Evolutionary conservation across 495 filamentous ascomycete species (phyloP), one percentile per base, ranked within the genome.

Genomic region (Talaromyces liani): DNA sequence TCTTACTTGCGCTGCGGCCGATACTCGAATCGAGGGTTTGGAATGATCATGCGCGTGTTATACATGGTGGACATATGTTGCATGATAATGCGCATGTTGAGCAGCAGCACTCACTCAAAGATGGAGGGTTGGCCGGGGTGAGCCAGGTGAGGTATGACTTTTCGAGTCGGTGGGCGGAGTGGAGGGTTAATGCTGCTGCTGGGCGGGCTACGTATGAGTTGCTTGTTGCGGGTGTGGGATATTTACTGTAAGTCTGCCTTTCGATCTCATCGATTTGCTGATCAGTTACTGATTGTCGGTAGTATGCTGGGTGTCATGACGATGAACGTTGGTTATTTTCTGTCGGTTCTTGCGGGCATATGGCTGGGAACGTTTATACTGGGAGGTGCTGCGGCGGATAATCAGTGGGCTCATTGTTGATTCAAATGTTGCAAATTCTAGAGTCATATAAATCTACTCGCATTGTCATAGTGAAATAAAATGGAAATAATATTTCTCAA

Each of bases 61-160:
- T 20, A 20, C 45, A 51, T 25, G 18, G 25, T 20, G 25, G 34
- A 2, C 39, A 49, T 10, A 3, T 39, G 7, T 16, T 61, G 16
- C 53, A 54, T 12, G 61, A 61, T 7, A 54, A 63, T 6, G 60
- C 56, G 1, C 36, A 6, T 2, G 18, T 54, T 10, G 29, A 53
- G 10, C 39, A 47, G 4, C 67, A 69, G 49, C 36, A 36, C 9
- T 36, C 41, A 7, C 27, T 65, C 2, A 65, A 65, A 2, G 65
- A 64, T 1, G 10, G 61, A 2, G 51, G 20, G 20, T 12, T 10
- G 25, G 10, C 3, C 10, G 82, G 93, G 0, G 85, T 93, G 57
- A 74, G 80, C 67, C 78, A 72, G 9, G 70, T 80, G 14, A 62
- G 25, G 6, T 63, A 57, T 24, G 73, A 73, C 22, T 29, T 72